Evolutionary conservation across 139 green algal species (phyloP), one percentile per base, ranked within the genome.

Genomic region (Astrephomene gubernaculifera): DNA sequence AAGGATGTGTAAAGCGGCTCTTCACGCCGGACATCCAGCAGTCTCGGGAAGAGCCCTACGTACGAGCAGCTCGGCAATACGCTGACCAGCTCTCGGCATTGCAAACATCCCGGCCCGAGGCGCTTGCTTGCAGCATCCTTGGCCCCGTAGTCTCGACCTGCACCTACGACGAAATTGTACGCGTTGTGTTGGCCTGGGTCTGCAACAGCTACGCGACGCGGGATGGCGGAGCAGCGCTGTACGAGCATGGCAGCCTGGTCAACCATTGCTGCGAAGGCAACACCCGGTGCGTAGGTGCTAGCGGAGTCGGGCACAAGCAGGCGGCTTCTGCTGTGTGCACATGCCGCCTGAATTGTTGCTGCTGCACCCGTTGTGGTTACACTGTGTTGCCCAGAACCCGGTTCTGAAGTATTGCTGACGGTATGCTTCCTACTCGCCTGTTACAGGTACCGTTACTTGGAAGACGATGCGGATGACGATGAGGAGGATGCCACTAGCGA

Each of bases 181-280:
- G 45, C 5, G 39, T 83, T 39, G 38, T 83, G 60, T 41, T 83
- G 29, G 39, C 76, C 8, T 83, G 39, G 39, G 76, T 83, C 6
- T 83, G 76, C 61, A 83, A 83, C 76, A 29, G 60, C 60, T 83
- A 83, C 60, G 31, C 60, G 6, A 52, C 60, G 0, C 41, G 60
- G 2, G 60, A 72, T 17, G 41, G 60, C 57, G 76, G 76, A 43
- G 60, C 60, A 9, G 76, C 41, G 10, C 76, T 83, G 41, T 83
- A 83, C 76, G 44, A 72, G n/a, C 4, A 43, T 22, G 76, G 76
- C 57, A 73, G 60, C 41, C 60, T 83, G 44, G 76, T 83, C 2
- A 83, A 83, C 43, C 76, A 83, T 43, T 61, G 41, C n/a, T 83
- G 76, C 60, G 76, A 83, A 33, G 76, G 76, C 1, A 83, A 83